These are phyloP conservation scores for Byssothecium circinans DNA, from an alignment of 2,329 filamentous ascomycete genomes.

Conservation along the genomic window DNA sequence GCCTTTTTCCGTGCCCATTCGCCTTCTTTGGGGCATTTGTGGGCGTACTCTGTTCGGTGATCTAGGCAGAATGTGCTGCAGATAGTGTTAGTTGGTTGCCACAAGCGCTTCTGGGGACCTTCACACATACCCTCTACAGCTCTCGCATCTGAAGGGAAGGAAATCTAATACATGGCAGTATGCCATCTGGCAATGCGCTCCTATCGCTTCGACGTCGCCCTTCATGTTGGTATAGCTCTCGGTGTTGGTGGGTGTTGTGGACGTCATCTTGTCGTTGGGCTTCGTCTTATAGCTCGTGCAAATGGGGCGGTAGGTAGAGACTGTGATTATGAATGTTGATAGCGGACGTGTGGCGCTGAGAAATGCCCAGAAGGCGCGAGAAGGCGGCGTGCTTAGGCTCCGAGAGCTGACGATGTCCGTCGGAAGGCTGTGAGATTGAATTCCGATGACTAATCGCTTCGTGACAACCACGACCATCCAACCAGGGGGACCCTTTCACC, in stretches of 20 bases:
- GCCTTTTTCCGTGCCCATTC: conserved; percentile 60
- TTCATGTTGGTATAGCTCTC: conserved; percentile 68
- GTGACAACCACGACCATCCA: too few relatives aligned
- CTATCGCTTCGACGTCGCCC: conserved; percentile 80
- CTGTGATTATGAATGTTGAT: conserved; percentile 8
- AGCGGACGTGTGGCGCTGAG: conserved; percentile 8
- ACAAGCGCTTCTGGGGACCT: background rate
- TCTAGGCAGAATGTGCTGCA: conserved; percentile 87
- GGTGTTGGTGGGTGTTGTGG: conserved; percentile 9
- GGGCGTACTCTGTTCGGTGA: conserved; percentile 82
- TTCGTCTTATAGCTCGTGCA: background rate
- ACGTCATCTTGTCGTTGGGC: conserved; percentile 18
- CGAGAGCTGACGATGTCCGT: conserved; percentile 14
- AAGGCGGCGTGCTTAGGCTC: conserved; percentile 16
- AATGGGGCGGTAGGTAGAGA: background rate
- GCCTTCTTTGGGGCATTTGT: conserved; percentile 66
- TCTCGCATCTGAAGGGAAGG: conserved; percentile 90
- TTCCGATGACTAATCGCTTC: conserved; percentile 3
- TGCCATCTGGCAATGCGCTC: conserved; percentile 84
- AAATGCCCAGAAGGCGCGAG: conserved; percentile 22
- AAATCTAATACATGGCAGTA: conserved; percentile 97
- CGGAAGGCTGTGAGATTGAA: background rate
- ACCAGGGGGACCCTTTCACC: too few relatives aligned
- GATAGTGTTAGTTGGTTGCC: conserved; percentile 11
- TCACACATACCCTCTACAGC: conserved; percentile 63